Evolutionary conservation across 192 early-diverging fungal species (phyloP), one percentile per base, ranked within the genome.

Genomic region (Backusella macrospora): DNA sequence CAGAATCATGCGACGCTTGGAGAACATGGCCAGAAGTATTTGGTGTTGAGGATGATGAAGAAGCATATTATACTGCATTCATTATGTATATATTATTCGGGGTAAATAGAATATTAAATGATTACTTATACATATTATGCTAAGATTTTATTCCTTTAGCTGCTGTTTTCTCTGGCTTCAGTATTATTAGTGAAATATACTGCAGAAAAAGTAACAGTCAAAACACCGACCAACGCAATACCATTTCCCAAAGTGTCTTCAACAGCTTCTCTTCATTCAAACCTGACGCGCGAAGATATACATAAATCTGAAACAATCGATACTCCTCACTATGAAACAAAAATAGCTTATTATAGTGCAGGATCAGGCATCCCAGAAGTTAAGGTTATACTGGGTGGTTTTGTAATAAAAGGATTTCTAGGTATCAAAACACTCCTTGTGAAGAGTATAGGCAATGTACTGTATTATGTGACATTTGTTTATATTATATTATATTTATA

Each of bases 281-380:
- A 66, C 40, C 12, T 21, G 9, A 18, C 37, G n/a, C 37, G 65
- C 37, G 65, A 40, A 10, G 65, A 66, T 21, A 12, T 40, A 13
- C 21, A 38, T 21, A 66, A 42, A 55, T 26, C 23, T 34, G 52
- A 71, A 55, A 21, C 47, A 1, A 42, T 59, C 8, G 49, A 55
- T 26, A 38, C 34, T 7, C 38, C 49, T 42, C 47, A 44, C 21
- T 52, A 43, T n/a, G 83, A 87, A 14, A 86, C 88, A 48, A 91
- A 92, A 70, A 84, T 80, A 23, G 84, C 86, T n/a, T 90, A 89
- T 42, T 97, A 96, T 71, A 92, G 93, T 65, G 95, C 96, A 10
- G 96, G 96, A n/a, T 93, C 91, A n/a, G 96, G 96, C 38, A 92
- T 97, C 43, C 91, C 96, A 15, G 96, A 99, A 82, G 92, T 99